phyloP scores from a whole-genome alignment of 208 protist genomes.

The Jaenimonas drosophilae region DNA sequence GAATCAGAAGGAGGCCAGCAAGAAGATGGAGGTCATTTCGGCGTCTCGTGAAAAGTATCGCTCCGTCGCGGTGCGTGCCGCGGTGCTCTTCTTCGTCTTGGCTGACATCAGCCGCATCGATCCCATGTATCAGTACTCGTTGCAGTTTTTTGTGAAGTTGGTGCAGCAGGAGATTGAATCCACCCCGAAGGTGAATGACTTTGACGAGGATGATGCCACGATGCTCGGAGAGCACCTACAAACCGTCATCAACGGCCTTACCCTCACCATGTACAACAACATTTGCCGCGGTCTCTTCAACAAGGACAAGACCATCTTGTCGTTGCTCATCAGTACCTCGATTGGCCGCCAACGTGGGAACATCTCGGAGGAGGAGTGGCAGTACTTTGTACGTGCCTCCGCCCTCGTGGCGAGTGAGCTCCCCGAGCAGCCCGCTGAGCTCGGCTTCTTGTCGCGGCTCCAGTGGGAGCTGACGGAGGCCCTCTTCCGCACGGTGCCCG shows the following conservation, averaged over 20 bases:
- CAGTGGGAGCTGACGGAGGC: conserved; percentile 85
- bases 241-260: conserved; percentile 78
- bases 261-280: conserved; percentile 90
- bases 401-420: conserved; percentile 79
- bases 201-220: conserved; percentile 28
- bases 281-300: conserved; percentile 98
- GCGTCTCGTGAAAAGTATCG: conserved; percentile 82
- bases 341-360: conserved; percentile 59
- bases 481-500: conserved; percentile 65
- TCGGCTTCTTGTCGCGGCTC: conserved; percentile 57
- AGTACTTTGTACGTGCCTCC: conserved; percentile 87
- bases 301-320: conserved; percentile 95
- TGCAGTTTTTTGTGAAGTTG: conserved; percentile 96
- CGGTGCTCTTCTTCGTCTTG: conserved; percentile 94
- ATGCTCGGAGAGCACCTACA: conserved; percentile 73
- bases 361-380: conserved; percentile 85
- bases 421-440: conserved; percentile 23
- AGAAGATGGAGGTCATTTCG: conserved; percentile 93
- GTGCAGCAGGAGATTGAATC: conserved; percentile 84
- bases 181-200: conserved; percentile 41
- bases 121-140: conserved; percentile 98
- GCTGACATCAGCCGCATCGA: conserved; percentile 92
- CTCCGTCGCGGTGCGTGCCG: conserved; percentile 81
- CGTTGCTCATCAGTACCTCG: conserved; percentile 89
- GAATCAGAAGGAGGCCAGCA: conserved; percentile 81